Conservation (phyloP, 805 yeast species). For the Kodamaea jinghongensis region DNA sequence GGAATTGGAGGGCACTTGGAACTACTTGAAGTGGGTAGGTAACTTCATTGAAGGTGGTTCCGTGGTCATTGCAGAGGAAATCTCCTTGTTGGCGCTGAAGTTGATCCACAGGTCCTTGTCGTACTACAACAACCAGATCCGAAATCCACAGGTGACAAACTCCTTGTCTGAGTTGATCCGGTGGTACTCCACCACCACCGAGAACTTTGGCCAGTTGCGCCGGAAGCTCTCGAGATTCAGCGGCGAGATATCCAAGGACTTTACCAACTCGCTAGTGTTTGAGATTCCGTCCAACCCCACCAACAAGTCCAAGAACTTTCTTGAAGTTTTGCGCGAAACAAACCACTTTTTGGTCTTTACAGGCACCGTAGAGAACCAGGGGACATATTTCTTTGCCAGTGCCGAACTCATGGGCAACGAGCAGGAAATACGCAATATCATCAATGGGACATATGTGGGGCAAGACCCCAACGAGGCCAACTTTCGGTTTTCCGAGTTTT, state of each 20-base stretch:
- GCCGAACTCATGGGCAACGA: slow-evolving; percentile 46
- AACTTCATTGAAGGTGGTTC: slow-evolving; percentile 78
- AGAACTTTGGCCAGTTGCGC: slow-evolving; percentile 70
- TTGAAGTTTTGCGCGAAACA: slow-evolving; percentile 57
- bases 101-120: slow-evolving; percentile 65
- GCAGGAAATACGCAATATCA: slow-evolving; percentile 35
- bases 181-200: slow-evolving; percentile 68
- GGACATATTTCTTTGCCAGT: slow-evolving; percentile 79
- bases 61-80: slow-evolving; percentile 73
- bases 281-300: slow-evolving; percentile 44
- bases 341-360: slow-evolving; percentile 79
- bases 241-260: slow-evolving; percentile 60
- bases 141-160: slow-evolving; percentile 48
- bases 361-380: slow-evolving; percentile 66
- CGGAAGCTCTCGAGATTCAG: slow-evolving; percentile 81
- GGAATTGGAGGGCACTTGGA: slow-evolving; percentile 80
- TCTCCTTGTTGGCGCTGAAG: slow-evolving; percentile 61
- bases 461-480: slow-evolving; percentile 27
- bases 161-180: slow-evolving; percentile 43
- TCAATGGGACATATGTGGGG: slow-evolving; percentile 41
- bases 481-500: slow-evolving; percentile 27
- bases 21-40: slow-evolving; percentile 72
- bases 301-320: slow-evolving; percentile 46
- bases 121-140: slow-evolving; percentile 69
- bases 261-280: slow-evolving; percentile 69